phyloP scores from a whole-genome alignment of 306 rosid genomes.

The Glycine soja region DNA sequence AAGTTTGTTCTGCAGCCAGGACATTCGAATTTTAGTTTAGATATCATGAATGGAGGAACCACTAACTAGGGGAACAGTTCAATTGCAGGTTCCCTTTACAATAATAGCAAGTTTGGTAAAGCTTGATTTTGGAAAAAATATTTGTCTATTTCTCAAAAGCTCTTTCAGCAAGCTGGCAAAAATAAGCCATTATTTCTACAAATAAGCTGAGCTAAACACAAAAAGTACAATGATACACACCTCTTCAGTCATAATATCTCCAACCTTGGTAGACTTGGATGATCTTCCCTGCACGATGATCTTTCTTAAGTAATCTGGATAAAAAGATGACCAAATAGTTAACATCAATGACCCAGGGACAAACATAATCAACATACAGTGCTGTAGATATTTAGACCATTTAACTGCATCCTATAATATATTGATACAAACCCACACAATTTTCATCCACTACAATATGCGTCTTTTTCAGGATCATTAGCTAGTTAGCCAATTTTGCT shows the following conservation, averaged over 20 bases:
- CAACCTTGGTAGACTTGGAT: constrained; percentile 97
- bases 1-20: constrained; percentile 83
- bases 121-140: background rate
- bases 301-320: constrained; percentile 92
- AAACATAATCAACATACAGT: constrained; percentile 9
- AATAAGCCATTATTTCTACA: background rate
- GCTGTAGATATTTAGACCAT: background rate
- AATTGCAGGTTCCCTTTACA: constrained; percentile 5
- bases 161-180: background rate
- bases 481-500: constrained; percentile 15
- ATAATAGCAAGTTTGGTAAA: background rate
- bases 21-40: constrained; percentile 37
- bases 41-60: constrained; percentile 20
- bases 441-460: constrained; percentile 6
- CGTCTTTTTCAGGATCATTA: constrained; percentile 20
- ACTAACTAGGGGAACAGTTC: constrained; percentile 8
- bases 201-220: background rate
- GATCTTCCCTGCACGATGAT: constrained; percentile 99
- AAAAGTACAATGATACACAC: constrained; percentile 50
- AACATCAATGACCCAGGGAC: background rate
- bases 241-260: constrained; percentile 99
- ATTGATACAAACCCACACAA: background rate
- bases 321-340: constrained; percentile 23
- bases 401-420: background rate
- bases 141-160: background rate